phyloP scores from a whole-genome alignment of 179 eudicot genomes.

The Beta macrorhiza region DNA sequence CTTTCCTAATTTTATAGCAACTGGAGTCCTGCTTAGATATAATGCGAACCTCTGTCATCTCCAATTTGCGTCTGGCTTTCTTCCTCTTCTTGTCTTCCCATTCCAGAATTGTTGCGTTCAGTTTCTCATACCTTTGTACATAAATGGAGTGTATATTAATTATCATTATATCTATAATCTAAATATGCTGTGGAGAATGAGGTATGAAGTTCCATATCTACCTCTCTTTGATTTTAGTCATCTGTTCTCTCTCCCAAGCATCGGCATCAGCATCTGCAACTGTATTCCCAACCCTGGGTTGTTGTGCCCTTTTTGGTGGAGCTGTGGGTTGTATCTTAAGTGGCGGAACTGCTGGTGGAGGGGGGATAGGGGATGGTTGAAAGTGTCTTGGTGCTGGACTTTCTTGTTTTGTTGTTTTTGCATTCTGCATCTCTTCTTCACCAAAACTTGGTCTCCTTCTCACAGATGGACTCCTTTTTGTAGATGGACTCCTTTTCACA shows the following conservation, averaged over 20 bases:
- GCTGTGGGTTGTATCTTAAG: slow-evolving; percentile 29
- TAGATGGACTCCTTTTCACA: not conserved
- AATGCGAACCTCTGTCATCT: slow-evolving; percentile 55
- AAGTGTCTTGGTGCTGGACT: slow-evolving; percentile 25
- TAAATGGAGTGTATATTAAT: not conserved
- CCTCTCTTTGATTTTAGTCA: slow-evolving; percentile 61
- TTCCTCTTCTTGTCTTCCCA: slow-evolving; percentile 84
- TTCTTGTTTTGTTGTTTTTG: slow-evolving; percentile 30
- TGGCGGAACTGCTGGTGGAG: slow-evolving; percentile 38
- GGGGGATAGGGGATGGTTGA: slow-evolving; percentile 32
- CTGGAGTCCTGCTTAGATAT: slow-evolving; percentile 18
- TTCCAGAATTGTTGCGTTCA: slow-evolving; percentile 49
- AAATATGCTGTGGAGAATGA: not conserved
- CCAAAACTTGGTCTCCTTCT: slow-evolving; percentile 17
- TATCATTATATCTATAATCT: not conserved
- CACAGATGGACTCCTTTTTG: no score
- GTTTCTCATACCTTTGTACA: slow-evolving; percentile 59
- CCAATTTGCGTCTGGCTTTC: slow-evolving; percentile 60
- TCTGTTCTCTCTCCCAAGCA: slow-evolving; percentile 65
- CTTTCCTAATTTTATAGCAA: slow-evolving; percentile 25
- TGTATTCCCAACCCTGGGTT: slow-evolving; percentile 23
- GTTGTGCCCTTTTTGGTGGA: slow-evolving; percentile 28
- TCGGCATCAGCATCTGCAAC: slow-evolving; percentile 79
- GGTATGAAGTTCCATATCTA: not conserved
- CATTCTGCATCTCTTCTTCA: slow-evolving; percentile 19